A percentile compares a stretch with the other conserved stretches of the same genome.
These are phyloP conservation scores for Hawksworthiomyces lignivorus DNA, from an alignment of 2,329 filamentous ascomycete genomes.

Conservation along the genomic window DNA sequence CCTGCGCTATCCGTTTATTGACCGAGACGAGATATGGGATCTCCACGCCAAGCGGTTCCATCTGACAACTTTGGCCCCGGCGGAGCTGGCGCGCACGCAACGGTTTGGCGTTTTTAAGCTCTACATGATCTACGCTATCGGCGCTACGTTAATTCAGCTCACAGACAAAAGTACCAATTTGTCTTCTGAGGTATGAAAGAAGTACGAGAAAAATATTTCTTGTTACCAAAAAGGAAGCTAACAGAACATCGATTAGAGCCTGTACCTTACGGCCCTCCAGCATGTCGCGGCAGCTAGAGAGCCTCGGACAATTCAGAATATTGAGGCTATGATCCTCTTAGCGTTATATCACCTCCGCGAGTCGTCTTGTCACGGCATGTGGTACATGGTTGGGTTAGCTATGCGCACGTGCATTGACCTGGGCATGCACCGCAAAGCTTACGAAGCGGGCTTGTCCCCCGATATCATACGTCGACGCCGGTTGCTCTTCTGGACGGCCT, in stretches of 20 bases:
- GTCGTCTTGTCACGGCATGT: constrained; percentile 41
- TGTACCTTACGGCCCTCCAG: constrained; percentile 42
- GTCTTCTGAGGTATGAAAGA: constrained; percentile 27
- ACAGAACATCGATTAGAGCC: no score
- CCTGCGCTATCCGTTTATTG: constrained; percentile 41
- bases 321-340: constrained; percentile 43
- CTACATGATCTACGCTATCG: constrained; percentile 45
- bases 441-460: constrained; percentile 3
- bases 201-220: no score
- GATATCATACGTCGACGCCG: constrained; percentile 29
- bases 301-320: constrained; percentile 40
- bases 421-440: constrained; percentile 31
- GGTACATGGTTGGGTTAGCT: constrained; percentile 47
- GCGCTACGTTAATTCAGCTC: constrained; percentile 39
- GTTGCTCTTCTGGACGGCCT: constrained; percentile 44
- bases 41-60: constrained; percentile 32
- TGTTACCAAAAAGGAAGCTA: no score
- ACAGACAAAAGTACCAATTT: no score
- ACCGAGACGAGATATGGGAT: constrained; percentile 35
- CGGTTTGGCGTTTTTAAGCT: constrained; percentile 42
- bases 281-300: constrained; percentile 40
- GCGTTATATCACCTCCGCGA: constrained; percentile 44
- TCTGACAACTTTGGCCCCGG: constrained; percentile 26
- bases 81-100: constrained; percentile 24
- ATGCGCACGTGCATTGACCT: constrained; percentile 46